These are phyloP conservation scores for Pneumocystis canis DNA, from an alignment of 1,139 yeast genomes.

Conservation along the genomic window DNA sequence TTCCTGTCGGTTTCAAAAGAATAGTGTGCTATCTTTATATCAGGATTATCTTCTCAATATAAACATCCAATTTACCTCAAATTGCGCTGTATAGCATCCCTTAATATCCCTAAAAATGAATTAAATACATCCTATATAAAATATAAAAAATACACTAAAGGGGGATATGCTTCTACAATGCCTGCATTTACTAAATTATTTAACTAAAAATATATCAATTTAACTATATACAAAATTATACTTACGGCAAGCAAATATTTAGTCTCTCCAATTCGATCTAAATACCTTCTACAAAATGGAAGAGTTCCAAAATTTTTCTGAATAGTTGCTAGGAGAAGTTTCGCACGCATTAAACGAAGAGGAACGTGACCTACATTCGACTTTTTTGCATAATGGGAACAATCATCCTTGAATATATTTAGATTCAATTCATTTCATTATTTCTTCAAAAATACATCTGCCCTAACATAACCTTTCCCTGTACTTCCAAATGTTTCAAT, in stretches of 20 bases:
- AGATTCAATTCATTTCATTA: neutral
- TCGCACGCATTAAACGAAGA: conserved; percentile 50
- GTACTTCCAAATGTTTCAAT: conserved; percentile 96
- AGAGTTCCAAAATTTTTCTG: conserved; percentile 77
- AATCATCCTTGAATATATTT: conserved; percentile 45
- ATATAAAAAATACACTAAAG: conserved; percentile 35
- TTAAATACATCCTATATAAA: neutral
- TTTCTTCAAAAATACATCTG: conserved; percentile 25
- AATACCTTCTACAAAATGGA: conserved; percentile 91
- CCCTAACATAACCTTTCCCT: conserved; percentile 77
- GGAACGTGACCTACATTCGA: conserved; percentile 36
- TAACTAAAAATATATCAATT: conserved; percentile 21
- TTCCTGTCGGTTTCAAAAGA: conserved; percentile 73
- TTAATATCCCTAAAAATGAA: conserved; percentile 34
- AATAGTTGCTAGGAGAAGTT: conserved; percentile 49
- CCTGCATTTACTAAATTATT: conserved; percentile 78
- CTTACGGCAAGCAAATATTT: conserved; percentile 64
- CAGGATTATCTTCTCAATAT: neutral
- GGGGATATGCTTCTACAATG: conserved; percentile 87
- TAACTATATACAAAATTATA: neutral
- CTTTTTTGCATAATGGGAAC: conserved; percentile 71
- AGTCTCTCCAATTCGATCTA: conserved; percentile 84
- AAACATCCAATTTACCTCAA: conserved; percentile 55
- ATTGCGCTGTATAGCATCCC: conserved; percentile 92
- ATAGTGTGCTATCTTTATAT: conserved; percentile 23